These are phyloP conservation scores for Oemleria cerasiformis DNA, from an alignment of 306 rosid genomes.

Conservation along the genomic window DNA sequence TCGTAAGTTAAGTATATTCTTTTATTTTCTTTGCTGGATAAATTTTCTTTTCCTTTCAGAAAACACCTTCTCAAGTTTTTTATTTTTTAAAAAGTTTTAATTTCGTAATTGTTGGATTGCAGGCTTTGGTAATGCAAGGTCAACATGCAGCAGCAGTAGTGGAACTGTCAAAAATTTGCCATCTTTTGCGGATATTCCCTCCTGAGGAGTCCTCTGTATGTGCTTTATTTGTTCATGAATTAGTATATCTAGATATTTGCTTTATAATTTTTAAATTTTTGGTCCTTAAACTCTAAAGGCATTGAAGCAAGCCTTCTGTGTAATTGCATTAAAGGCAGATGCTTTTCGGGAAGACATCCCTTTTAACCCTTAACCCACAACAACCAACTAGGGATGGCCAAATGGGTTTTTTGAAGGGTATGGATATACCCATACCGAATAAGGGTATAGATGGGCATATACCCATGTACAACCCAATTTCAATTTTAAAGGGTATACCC, in stretches of 20 bases:
- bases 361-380: no score
- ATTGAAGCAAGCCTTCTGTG: no score
- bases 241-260: neutral
- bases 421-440: no score
- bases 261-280: neutral
- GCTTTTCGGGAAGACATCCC: no score
- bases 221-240: constrained; percentile 9
- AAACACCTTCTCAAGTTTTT: neutral
- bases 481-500: no score
- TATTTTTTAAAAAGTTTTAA: neutral
- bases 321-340: no score
- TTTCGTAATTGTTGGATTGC: constrained; percentile 14
- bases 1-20: no score
- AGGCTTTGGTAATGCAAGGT: constrained; percentile 92
- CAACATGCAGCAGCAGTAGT: constrained; percentile 58
- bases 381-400: no score
- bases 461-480: no score
- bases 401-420: no score
- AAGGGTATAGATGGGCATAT: no score
- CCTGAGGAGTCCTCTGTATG: constrained; percentile 86
- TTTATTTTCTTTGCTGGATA: neutral
- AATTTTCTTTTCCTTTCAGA: neutral
- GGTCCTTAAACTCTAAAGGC: neutral
- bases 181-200: constrained; percentile 65
- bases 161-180: constrained; percentile 85